Percentiles rank a stretch among this genome's conserved stretches.
Conservation (phyloP, 1,284 basidiomycete genomes). For the Leccinum pseudoinsigne region DNA sequence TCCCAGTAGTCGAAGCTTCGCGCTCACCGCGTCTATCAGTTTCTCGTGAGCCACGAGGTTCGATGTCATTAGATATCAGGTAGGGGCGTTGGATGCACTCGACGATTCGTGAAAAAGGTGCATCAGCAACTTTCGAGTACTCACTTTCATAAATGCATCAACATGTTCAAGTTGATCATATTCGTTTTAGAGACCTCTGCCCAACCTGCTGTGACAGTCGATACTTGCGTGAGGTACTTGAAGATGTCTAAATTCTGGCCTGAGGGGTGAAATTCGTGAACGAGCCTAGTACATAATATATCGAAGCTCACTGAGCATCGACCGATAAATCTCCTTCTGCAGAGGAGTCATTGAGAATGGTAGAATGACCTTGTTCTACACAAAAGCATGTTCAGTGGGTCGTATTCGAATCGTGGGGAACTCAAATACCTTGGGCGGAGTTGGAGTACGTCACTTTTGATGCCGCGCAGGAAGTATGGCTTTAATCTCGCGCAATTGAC, state of each 20-base stretch:
- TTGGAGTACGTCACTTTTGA: constrained; percentile 91
- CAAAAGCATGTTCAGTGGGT: constrained; percentile 15
- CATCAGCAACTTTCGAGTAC: constrained; percentile 22
- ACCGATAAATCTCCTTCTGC: constrained; percentile 89
- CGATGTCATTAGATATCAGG: constrained; percentile 80
- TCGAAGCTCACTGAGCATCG: constrained; percentile 61
- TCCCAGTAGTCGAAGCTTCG: constrained; percentile 87
- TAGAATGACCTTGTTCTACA: constrained; percentile 85
- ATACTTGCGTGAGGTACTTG: constrained; percentile 51
- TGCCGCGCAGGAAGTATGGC: constrained; percentile 91
- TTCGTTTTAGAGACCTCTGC: constrained; percentile 39
- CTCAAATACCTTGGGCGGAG: constrained; percentile 83
- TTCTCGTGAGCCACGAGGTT: constrained; percentile 81
- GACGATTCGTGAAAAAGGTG: background rate
- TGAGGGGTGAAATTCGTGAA: constrained; percentile 30
- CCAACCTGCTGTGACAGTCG: constrained; percentile 33
- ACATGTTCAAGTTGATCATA: constrained; percentile 59
- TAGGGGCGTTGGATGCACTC: constrained; percentile 88
- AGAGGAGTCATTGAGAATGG: constrained; percentile 88
- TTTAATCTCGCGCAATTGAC: constrained; percentile 70
- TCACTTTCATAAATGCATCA: constrained; percentile 87
- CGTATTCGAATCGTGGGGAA: background rate
- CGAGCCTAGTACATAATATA: background rate
- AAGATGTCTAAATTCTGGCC: constrained; percentile 71
- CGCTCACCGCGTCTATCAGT: constrained; percentile 75